phyloP scores from a whole-genome alignment of 345 rosid genomes.

The Eucalyptus virginea region DNA sequence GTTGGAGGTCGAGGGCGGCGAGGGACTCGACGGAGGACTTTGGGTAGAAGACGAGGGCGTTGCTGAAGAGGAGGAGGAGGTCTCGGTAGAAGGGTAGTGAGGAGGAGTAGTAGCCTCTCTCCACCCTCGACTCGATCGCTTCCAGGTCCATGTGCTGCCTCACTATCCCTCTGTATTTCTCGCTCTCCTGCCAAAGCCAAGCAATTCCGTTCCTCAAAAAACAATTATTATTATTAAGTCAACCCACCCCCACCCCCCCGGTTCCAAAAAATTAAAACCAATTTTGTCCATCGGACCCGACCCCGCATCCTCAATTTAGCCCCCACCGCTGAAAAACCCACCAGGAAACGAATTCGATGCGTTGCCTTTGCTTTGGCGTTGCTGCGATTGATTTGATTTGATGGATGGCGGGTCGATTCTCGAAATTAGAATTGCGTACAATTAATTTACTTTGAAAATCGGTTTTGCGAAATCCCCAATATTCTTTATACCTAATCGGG shows the following conservation, averaged over 20 bases:
- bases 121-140: conserved; percentile 32
- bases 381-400: background rate
- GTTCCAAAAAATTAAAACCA: no score
- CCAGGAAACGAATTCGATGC: background rate
- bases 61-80: conserved; percentile 55
- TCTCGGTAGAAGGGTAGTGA: conserved; percentile 43
- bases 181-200: conserved; percentile 23
- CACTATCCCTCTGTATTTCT: conserved; percentile 26
- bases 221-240: no score
- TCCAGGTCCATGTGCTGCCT: conserved; percentile 58
- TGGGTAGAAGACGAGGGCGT: conserved; percentile 47
- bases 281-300: no score
- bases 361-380: background rate
- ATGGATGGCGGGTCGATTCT: background rate
- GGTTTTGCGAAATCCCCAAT: background rate
- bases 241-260: rapidly evolving
- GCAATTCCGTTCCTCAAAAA: no score
- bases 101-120: conserved; percentile 33
- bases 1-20: conserved; percentile 42
- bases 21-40: conserved; percentile 27
- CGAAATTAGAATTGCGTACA: background rate
- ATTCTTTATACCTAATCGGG: background rate
- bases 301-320: no score
- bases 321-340: background rate
- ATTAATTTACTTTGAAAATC: background rate